Conservation (phyloP, 805 yeast species). For the Metschnikowia vanudenii region DNA sequence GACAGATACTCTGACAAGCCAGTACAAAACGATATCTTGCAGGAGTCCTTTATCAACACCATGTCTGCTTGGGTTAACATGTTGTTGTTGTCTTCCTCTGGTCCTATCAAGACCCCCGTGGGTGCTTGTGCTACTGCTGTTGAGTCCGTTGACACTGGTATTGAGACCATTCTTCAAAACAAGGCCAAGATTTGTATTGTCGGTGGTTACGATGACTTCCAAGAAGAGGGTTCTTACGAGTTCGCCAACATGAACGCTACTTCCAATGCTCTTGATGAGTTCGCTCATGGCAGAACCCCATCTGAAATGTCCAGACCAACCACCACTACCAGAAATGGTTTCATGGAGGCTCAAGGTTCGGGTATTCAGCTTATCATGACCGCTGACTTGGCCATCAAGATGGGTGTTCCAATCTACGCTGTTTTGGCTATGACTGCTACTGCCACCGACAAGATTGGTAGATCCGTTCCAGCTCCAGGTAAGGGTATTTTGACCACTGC, state of each 20-base stretch:
- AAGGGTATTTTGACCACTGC: conserved; percentile 99
- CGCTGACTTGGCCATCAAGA: conserved; percentile 87
- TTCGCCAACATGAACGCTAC: conserved; percentile 99
- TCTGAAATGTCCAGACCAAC: conserved; percentile 98
- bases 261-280: conserved; percentile 82
- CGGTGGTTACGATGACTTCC: conserved; percentile 99
- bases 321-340: conserved; percentile 93
- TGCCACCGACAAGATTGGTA: conserved; percentile 97
- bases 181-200: conserved; percentile 95
- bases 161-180: conserved; percentile 88
- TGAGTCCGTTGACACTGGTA: conserved; percentile 95
- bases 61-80: conserved; percentile 99
- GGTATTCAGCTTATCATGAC: conserved; percentile 97
- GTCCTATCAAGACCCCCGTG: conserved; percentile 98
- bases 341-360: conserved; percentile 99
- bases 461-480: conserved; percentile 99
- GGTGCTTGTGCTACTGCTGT: conserved; percentile 99
- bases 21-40: conserved; percentile 94
- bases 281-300: conserved; percentile 96
- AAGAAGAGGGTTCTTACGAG: conserved; percentile 97
- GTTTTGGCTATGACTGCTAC: conserved; percentile 92
- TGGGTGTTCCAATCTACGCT: conserved; percentile 99
- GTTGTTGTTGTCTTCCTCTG: conserved; percentile 94
- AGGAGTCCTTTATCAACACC: conserved; percentile 97
- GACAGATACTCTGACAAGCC: conserved; percentile 91